Evolutionary conservation across 2,329 filamentous ascomycete species (phyloP).

Genomic region (Cercospora canescens): DNA sequence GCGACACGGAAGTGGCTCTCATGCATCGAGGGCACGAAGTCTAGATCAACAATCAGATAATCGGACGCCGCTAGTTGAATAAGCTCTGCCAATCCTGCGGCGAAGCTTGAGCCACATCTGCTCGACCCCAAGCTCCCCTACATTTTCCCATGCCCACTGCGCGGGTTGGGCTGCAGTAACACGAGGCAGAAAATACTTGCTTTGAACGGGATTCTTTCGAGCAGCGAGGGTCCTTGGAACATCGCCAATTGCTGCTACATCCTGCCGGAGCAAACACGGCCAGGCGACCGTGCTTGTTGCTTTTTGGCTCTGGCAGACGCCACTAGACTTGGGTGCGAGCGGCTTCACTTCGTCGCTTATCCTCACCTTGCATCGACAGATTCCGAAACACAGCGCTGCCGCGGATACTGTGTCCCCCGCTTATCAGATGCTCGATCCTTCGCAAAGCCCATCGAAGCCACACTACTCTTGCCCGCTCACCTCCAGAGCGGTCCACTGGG

Average conservation of each 20-base stretch:
- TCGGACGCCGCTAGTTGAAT: background rate
- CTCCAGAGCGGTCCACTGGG: background rate
- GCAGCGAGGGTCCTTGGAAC: background rate
- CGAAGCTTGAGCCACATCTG: slow-evolving; percentile 8
- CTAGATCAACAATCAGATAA: slow-evolving; percentile 11
- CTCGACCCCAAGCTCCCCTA: background rate
- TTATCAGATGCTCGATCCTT: slow-evolving; percentile 13
- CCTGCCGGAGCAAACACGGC: background rate
- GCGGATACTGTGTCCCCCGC: background rate
- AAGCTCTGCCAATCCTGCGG: slow-evolving; percentile 9
- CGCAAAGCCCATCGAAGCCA: background rate
- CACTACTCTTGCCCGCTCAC: background rate
- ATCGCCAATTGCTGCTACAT: background rate
- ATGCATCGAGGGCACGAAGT: background rate
- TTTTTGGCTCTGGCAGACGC: background rate
- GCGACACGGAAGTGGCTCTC: background rate
- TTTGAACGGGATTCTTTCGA: background rate
- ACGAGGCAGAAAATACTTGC: background rate
- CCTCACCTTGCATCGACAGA: background rate
- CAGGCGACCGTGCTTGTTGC: background rate
- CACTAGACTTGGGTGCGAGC: background rate
- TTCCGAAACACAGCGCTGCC: background rate
- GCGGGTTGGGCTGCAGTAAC: background rate
- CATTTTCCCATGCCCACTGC: background rate
- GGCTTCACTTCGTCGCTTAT: background rate